Evolutionary conservation across 345 rosid species (phyloP).

Genomic region (Mangifera indica): DNA sequence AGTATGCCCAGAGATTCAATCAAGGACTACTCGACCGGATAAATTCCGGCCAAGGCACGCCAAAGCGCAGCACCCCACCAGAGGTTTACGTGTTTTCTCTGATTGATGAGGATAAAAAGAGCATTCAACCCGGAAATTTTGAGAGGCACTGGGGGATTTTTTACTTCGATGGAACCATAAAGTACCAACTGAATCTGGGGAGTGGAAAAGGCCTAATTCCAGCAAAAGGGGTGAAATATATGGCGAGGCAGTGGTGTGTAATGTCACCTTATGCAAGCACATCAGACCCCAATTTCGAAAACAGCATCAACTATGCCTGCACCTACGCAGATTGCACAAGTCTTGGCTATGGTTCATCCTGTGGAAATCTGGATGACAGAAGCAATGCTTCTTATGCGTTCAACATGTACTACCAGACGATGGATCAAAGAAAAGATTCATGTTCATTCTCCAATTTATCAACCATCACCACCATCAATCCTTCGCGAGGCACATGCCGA

Average conservation of each 20-base stretch:
- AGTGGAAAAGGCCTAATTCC: conserved; percentile 42
- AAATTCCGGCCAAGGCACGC: conserved; percentile 58
- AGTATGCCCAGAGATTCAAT: conserved; percentile 66
- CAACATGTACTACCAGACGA: conserved; percentile 65
- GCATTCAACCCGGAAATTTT: conserved; percentile 70
- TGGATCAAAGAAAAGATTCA: conserved; percentile 56
- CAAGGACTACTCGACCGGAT: conserved; percentile 74
- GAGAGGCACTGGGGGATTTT: conserved; percentile 86
- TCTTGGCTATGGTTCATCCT: conserved; percentile 56
- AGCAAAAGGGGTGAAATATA: conserved; percentile 65
- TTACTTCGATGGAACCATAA: conserved; percentile 65
- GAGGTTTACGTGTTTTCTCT: conserved; percentile 75
- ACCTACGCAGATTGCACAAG: conserved; percentile 68
- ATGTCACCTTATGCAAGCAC: conserved; percentile 46
- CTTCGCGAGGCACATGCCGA: conserved; percentile 51
- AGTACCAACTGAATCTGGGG: conserved; percentile 47
- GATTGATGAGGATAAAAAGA: conserved; percentile 80
- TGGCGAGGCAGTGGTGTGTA: conserved; percentile 69
- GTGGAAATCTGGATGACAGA: conserved; percentile 40
- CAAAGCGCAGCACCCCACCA: conserved; percentile 54
- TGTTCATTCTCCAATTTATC: conserved; percentile 47
- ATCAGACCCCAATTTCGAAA: conserved; percentile 32
- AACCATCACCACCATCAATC: conserved; percentile 44
- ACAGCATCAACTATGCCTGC: conserved; percentile 50
- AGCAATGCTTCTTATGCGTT: conserved; percentile 78